Conservation (phyloP, 2,329 filamentous ascomycete genomes). For the Sordariomycetes sp. region DNA sequence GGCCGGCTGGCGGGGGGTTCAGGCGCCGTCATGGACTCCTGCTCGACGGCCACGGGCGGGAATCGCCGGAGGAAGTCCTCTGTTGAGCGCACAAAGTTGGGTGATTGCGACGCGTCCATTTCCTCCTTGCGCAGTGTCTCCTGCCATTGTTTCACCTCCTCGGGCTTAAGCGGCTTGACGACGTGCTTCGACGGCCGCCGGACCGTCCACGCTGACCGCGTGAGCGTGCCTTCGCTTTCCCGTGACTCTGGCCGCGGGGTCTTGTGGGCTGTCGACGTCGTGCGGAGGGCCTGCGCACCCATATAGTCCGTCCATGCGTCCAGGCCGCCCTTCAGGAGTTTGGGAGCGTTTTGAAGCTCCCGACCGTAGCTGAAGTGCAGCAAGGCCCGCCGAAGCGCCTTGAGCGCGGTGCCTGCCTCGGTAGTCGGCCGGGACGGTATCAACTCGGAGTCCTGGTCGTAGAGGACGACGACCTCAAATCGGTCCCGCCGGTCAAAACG, state of each 20-base stretch:
- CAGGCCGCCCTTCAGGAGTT: slow-evolving; percentile 69
- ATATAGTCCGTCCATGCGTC: slow-evolving; percentile 80
- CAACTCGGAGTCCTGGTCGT: slow-evolving; percentile 56
- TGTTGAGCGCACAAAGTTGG: slow-evolving; percentile 51
- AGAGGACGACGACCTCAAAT: slow-evolving; percentile 82
- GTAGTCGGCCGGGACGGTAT: slow-evolving; percentile 20
- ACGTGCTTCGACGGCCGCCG: slow-evolving; percentile 29
- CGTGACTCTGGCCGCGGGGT: background rate
- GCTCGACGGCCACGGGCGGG: slow-evolving; percentile 52
- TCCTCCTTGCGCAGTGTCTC: slow-evolving; percentile 58
- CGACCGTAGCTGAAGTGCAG: slow-evolving; percentile 73
- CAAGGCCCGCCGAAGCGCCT: slow-evolving; percentile 62
- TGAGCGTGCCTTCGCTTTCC: background rate
- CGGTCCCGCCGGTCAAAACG: slow-evolving; percentile 60
- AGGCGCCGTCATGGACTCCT: slow-evolving; percentile 45
- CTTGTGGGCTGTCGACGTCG: background rate
- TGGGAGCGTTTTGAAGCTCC: slow-evolving; percentile 58
- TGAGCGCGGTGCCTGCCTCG: slow-evolving; percentile 6
- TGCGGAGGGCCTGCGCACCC: slow-evolving; percentile 46
- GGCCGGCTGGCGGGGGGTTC: slow-evolving; percentile 5
- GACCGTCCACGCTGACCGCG: background rate
- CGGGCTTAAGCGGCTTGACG: slow-evolving; percentile 58
- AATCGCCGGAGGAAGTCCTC: slow-evolving; percentile 78
- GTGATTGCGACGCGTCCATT: slow-evolving; percentile 31
- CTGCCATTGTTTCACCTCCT: slow-evolving; percentile 73